Percentiles rank a stretch among this genome's conserved stretches.
These are phyloP conservation scores for Phialemoniopsis sp. DNA, from an alignment of 2,329 filamentous ascomycete species.

Conservation along the genomic window DNA sequence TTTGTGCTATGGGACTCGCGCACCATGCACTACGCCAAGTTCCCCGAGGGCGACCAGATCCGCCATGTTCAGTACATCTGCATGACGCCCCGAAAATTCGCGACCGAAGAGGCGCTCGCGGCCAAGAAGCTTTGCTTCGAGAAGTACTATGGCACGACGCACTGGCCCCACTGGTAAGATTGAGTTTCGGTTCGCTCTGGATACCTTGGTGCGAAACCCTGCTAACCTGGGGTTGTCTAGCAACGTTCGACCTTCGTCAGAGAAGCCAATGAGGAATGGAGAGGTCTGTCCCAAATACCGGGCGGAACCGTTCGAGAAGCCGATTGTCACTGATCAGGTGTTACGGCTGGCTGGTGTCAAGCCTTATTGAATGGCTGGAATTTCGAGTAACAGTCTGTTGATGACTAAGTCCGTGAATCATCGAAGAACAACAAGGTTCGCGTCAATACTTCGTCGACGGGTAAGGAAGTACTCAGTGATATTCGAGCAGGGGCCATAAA, in stretches of 20 bases:
- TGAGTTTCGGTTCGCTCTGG: too few species aligned
- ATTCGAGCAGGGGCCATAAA: too few species aligned
- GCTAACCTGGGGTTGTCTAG: constrained; percentile 7
- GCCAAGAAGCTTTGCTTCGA: constrained; percentile 26
- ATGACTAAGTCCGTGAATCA: too few species aligned
- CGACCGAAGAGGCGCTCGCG: constrained; percentile 22
- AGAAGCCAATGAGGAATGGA: constrained; percentile 28
- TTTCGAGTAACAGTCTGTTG: too few species aligned
- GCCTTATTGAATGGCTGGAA: constrained; percentile 9
- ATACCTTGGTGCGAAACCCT: too few species aligned
- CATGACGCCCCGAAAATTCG: constrained; percentile 28
- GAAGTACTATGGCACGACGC: constrained; percentile 26
- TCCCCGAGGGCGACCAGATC: constrained; percentile 24
- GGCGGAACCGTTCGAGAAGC: constrained; percentile 30
- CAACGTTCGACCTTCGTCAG: constrained; percentile 27
- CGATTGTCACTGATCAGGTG: constrained; percentile 23
- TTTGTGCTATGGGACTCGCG: constrained; percentile 41
- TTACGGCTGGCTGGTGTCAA: constrained; percentile 27
- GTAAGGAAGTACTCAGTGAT: too few species aligned
- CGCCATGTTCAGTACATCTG: constrained; percentile 30
- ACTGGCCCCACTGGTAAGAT: constrained; percentile 26
- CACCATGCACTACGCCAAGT: constrained; percentile 35
- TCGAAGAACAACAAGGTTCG: too few species aligned
- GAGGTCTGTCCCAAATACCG: constrained; percentile 28
- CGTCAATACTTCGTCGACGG: too few species aligned